phyloP scores from a whole-genome alignment of 768 basidiomycete genomes.

The Boletus eberwhitei region DNA sequence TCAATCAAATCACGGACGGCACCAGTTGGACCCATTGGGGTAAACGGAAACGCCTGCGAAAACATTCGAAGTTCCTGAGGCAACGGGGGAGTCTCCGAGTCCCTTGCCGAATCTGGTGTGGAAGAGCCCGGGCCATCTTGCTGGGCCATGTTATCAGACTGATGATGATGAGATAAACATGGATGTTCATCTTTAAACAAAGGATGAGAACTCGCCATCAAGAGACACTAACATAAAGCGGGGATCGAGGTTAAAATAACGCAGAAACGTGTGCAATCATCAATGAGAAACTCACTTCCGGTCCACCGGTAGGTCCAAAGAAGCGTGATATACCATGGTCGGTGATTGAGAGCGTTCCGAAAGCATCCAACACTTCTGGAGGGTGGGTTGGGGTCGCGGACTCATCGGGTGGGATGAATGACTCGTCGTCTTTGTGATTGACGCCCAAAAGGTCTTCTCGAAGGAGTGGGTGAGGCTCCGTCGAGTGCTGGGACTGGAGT shows the following conservation, averaged over 20 bases:
- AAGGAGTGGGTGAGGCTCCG: slow-evolving; percentile 58
- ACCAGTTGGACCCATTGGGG: slow-evolving; percentile 48
- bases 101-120: slow-evolving; percentile 26
- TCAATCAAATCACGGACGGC: slow-evolving; percentile 50
- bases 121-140: slow-evolving; percentile 17
- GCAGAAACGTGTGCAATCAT: slow-evolving; percentile 4
- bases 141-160: slow-evolving; percentile 25
- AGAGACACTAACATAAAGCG: slow-evolving; percentile 27
- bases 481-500: slow-evolving; percentile 48
- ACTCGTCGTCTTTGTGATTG: slow-evolving; percentile 30
- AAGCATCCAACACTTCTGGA: slow-evolving; percentile 50
- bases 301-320: slow-evolving; percentile 65
- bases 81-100: slow-evolving; percentile 29
- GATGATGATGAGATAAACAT: slow-evolving; percentile 7
- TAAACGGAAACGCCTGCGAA: slow-evolving; percentile 62
- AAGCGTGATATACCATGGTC: slow-evolving; percentile 60
- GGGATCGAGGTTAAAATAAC: slow-evolving; percentile 8
- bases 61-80: slow-evolving; percentile 42
- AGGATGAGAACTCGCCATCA: slow-evolving; percentile 27
- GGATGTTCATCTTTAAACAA: neutral
- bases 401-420: slow-evolving; percentile 25
- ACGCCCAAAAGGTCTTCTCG: slow-evolving; percentile 45
- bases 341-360: slow-evolving; percentile 59
- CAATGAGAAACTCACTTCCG: slow-evolving; percentile 48
- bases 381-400: slow-evolving; percentile 12